Conservation (phyloP, 2,329 filamentous ascomycete species). For the Trichoderma koningii region DNA sequence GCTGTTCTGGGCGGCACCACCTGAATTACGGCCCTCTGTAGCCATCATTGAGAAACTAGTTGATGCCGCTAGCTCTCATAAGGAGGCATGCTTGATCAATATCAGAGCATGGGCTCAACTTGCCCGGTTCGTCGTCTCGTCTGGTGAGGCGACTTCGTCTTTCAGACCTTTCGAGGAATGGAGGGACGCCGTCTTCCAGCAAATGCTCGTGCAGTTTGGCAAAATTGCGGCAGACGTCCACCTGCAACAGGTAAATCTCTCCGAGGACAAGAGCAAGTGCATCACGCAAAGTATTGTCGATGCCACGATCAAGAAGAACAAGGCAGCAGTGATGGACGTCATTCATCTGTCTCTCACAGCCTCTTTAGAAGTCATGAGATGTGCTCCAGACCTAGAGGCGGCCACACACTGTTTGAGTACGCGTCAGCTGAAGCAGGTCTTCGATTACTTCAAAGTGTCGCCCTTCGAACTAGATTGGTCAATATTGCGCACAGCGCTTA, state of each 20-base stretch:
- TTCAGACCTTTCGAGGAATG: conserved; percentile 51
- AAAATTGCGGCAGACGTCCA: conserved; percentile 59
- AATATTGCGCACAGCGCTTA: conserved; percentile 48
- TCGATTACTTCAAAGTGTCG: conserved; percentile 49
- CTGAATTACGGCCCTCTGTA: conserved; percentile 54
- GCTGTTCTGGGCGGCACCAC: conserved; percentile 64
- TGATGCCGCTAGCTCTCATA: conserved; percentile 61
- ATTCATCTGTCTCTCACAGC: conserved; percentile 51
- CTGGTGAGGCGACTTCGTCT: conserved; percentile 48
- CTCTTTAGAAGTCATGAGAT: conserved; percentile 54
- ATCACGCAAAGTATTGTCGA: conserved; percentile 51
- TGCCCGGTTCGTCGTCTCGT: conserved; percentile 58
- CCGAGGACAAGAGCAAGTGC: conserved; percentile 47
- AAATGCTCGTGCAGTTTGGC: conserved; percentile 59
- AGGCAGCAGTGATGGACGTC: conserved; percentile 55
- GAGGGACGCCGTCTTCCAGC: conserved; percentile 60
- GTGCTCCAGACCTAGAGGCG: conserved; percentile 49
- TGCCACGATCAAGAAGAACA: conserved; percentile 55
- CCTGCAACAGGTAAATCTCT: conserved; percentile 54
- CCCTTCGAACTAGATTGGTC: conserved; percentile 52
- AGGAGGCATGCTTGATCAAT: conserved; percentile 66
- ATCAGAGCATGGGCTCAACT: conserved; percentile 65
- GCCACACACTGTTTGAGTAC: conserved; percentile 54
- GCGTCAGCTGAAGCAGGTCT: conserved; percentile 54
- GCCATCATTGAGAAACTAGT: conserved; percentile 62